Conservation (phyloP, 139 green algal species). For the Desmodesmus armatus region DNA sequence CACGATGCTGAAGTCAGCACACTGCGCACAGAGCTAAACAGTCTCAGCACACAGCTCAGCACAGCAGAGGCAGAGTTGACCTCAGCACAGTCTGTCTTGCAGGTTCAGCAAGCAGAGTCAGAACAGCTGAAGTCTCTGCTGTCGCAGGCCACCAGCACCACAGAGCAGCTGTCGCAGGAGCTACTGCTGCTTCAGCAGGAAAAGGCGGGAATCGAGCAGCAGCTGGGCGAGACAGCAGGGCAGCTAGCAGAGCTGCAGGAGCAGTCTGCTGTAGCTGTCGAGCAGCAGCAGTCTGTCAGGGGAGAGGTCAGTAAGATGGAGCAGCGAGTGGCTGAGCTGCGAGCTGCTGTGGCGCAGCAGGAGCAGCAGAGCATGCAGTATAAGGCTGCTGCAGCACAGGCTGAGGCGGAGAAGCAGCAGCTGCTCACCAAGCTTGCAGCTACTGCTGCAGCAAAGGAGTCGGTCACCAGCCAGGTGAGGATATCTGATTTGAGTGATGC, state of each 20-base stretch:
- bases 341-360: background rate
- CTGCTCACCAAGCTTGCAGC: conserved; percentile 1
- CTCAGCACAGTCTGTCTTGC: too few relatives aligned
- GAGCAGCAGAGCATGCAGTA: background rate
- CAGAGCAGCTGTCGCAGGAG: background rate
- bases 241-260: background rate
- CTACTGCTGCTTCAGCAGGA: background rate
- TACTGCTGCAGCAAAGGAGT: conserved; percentile 29
- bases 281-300: background rate
- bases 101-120: conserved; percentile 16
- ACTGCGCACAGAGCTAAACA: background rate
- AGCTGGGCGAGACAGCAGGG: background rate
- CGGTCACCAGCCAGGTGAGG: conserved; percentile 4
- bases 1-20: background rate
- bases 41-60: background rate
- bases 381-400: background rate
- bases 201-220: background rate
- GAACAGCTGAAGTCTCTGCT: conserved; percentile 4
- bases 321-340: background rate
- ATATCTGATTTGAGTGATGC: background rate
- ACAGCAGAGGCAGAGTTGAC: background rate
- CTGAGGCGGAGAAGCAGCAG: conserved; percentile 24
- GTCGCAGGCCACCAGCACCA: conserved; percentile 10
- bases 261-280: background rate
- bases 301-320: background rate